Evolutionary conservation across 1,139 yeast species (phyloP).

Genomic region (Saccharomyces hybrid): DNA sequence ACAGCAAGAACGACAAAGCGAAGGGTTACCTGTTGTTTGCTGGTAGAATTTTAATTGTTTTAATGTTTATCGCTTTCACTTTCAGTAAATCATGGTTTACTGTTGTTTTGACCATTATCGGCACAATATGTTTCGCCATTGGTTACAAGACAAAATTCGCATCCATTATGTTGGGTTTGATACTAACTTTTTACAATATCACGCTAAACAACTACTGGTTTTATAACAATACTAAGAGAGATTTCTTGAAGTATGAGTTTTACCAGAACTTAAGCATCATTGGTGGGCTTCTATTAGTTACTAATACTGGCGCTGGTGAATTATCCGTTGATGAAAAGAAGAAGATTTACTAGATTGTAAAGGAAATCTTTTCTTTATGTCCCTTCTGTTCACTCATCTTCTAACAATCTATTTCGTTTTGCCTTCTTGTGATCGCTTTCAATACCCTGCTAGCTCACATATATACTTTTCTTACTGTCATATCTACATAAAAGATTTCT

Average conservation of each 20-base stretch:
- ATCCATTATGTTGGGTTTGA: constrained; percentile 68
- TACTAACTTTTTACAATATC: constrained; percentile 70
- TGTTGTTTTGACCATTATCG: constrained; percentile 58
- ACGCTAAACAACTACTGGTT: constrained; percentile 88
- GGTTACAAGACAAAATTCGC: constrained; percentile 92
- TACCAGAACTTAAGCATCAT: constrained; percentile 93
- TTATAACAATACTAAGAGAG: constrained; percentile 63
- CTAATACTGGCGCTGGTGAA: constrained; percentile 95
- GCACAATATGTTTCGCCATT: constrained; percentile 73
- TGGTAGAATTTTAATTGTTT: constrained; percentile 80
- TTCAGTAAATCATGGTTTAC: constrained; percentile 68
- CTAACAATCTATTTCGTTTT: not conserved
- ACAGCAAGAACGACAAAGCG: constrained; percentile 66
- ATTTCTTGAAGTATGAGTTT: constrained; percentile 84
- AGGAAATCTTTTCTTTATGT: not conserved
- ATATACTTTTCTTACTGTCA: not conserved
- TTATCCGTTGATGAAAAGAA: constrained; percentile 92
- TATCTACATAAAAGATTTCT: not conserved
- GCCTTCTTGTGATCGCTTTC: not conserved
- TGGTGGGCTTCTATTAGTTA: constrained; percentile 86
- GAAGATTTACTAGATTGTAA: constrained; percentile 60
- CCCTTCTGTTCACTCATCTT: not conserved
- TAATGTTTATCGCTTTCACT: constrained; percentile 81
- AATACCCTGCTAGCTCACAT: not conserved
- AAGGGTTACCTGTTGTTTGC: constrained; percentile 82